phyloP scores from a whole-genome alignment of 768 basidiomycete genomes.

The Suillus tomentosus region DNA sequence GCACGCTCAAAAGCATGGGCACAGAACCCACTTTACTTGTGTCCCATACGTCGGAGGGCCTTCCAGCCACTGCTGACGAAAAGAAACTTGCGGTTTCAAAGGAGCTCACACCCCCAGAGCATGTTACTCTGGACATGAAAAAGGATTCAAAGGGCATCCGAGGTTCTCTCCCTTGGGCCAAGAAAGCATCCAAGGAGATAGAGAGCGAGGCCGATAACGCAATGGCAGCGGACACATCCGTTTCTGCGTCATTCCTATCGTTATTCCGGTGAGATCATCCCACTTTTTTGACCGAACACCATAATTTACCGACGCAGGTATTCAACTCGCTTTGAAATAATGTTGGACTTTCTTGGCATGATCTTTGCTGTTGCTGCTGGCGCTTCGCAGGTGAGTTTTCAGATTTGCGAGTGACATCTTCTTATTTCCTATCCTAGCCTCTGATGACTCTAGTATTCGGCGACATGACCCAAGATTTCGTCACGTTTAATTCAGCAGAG shows the following conservation, averaged over 20 bases:
- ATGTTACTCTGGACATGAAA: not conserved
- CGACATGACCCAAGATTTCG: conserved; percentile 43
- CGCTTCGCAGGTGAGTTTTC: conserved; percentile 66
- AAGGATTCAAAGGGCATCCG: conserved; percentile 25
- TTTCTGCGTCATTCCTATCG: conserved; percentile 43
- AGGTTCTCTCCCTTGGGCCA: conserved; percentile 44
- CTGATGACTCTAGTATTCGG: conserved; percentile 53
- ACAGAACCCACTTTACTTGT: not conserved
- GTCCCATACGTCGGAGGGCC: conserved; percentile 36
- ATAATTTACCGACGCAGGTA: conserved; percentile 50
- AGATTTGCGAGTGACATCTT: not conserved
- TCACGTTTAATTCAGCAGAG: conserved; percentile 29
- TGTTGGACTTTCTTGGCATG: conserved; percentile 70
- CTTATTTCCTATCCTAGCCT: conserved; percentile 24
- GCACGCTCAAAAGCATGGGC: not conserved
- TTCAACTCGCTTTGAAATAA: conserved; percentile 68
- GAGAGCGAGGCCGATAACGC: conserved; percentile 6
- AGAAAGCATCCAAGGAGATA: conserved; percentile 26
- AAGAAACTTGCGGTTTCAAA: conserved; percentile 37
- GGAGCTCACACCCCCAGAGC: not conserved
- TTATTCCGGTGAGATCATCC: conserved; percentile 48
- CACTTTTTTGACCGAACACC: not conserved
- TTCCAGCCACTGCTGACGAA: conserved; percentile 46
- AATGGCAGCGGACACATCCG: conserved; percentile 32
- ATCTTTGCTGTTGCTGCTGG: conserved; percentile 73